Conservation (phyloP, 2,329 filamentous ascomycete genomes). For the Fusarium sulawesiense region DNA sequence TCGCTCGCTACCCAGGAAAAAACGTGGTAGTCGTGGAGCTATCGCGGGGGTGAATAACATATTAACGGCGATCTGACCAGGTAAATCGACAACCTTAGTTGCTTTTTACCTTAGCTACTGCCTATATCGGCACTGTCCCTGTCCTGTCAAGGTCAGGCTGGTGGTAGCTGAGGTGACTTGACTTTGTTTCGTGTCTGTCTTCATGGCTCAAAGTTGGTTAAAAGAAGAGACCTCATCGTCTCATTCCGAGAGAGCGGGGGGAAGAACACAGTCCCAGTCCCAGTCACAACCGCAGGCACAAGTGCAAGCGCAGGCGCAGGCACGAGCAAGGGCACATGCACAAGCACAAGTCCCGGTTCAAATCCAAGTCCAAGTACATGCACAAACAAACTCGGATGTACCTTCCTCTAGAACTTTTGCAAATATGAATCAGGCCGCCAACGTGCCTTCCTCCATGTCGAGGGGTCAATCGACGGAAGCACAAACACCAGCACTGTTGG, state of each 20-base stretch:
- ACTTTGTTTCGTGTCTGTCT: neutral
- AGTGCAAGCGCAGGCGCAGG: neutral
- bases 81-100: slow-evolving; percentile 19
- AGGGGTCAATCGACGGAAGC: slow-evolving; percentile 16
- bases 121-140: neutral
- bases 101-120: neutral
- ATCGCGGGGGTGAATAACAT: slow-evolving; percentile 14
- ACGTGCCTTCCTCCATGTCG: slow-evolving; percentile 21
- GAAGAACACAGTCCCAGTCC: slow-evolving; percentile 8
- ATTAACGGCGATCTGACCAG: slow-evolving; percentile 21
- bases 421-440: slow-evolving; percentile 11
- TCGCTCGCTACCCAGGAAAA: slow-evolving; percentile 4
- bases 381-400: slow-evolving; percentile 6
- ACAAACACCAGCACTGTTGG: neutral
- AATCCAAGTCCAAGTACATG: neutral
- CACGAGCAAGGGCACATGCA: neutral
- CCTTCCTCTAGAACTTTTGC: slow-evolving; percentile 9
- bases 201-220: slow-evolving; percentile 39
- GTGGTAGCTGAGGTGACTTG: neutral
- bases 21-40: slow-evolving; percentile 27
- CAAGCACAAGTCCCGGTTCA: slow-evolving; percentile 1
- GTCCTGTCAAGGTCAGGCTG: neutral
- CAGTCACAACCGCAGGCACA: slow-evolving; percentile 3
- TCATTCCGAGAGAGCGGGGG: slow-evolving; percentile 27
- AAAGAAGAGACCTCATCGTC: slow-evolving; percentile 40